Conservation (phyloP, 257 asterid species). For the Apocynum venetum region DNA sequence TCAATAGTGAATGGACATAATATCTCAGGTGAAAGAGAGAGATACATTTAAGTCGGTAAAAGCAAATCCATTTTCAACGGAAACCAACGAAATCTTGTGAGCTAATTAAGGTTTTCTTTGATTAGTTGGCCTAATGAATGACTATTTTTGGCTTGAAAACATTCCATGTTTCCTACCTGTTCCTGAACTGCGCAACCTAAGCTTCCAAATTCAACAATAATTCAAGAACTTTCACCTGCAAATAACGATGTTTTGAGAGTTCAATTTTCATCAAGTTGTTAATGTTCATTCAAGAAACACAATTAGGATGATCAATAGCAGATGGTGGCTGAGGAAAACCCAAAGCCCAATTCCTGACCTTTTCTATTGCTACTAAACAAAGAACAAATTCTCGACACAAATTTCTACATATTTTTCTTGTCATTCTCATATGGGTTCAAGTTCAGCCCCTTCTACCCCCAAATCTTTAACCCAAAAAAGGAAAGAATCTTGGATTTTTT, state of each 20-base stretch:
- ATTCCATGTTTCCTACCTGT: not conserved
- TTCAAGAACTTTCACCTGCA: not conserved
- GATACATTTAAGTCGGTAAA: not conserved
- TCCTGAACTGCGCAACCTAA: not conserved
- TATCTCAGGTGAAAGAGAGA: not conserved
- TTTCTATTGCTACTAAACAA: too few species aligned
- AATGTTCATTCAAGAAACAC: not conserved
- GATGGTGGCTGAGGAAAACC: not conserved
- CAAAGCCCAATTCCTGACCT: too few species aligned
- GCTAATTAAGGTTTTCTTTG: not conserved
- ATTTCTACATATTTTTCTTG: too few species aligned
- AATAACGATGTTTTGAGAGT: not conserved
- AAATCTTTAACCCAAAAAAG: not conserved
- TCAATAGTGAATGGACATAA: not conserved
- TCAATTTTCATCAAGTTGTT: not conserved
- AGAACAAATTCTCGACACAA: too few species aligned
- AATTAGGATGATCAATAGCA: not conserved
- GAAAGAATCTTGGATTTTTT: not conserved
- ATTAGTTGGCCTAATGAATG: constrained; percentile 15
- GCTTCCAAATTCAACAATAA: not conserved
- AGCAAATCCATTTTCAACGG: not conserved
- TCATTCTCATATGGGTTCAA: not conserved
- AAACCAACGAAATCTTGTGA: not conserved
- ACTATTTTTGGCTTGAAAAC: not conserved
- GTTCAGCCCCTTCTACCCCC: not conserved